Conservation (phyloP, 768 basidiomycete species). For the Tricholoma flavovirens region DNA sequence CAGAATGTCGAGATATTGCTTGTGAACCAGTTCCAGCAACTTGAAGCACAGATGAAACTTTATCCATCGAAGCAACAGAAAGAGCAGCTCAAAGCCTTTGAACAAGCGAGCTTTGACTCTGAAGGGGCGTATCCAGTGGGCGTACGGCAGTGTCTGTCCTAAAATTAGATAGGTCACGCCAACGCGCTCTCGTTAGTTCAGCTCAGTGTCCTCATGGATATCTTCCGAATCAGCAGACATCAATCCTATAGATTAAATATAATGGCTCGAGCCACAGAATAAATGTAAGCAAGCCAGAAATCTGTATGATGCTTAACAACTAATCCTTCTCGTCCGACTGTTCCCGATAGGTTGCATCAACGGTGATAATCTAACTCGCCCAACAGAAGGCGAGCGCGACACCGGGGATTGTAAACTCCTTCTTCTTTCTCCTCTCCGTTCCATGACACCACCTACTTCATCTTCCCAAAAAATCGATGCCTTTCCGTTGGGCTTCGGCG, state of each 20-base stretch:
- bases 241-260: no score
- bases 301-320: neutral
- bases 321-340: constrained; percentile 7
- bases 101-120: neutral
- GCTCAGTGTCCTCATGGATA: no score
- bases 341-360: neutral
- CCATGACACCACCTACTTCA: neutral
- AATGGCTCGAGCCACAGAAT: no score
- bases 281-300: neutral
- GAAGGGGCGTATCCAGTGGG: no score
- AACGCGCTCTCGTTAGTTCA: no score
- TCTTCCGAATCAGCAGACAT: no score
- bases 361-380: neutral
- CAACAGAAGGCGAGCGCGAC: neutral
- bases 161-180: no score
- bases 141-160: no score
- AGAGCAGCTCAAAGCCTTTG: neutral
- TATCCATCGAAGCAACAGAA: neutral
- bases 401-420: neutral
- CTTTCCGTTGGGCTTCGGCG: neutral
- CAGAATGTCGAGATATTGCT: constrained; percentile 7
- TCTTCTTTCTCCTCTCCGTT: neutral
- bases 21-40: neutral
- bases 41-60: neutral
- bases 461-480: constrained; percentile 11